Evolutionary conservation across 495 filamentous ascomycete genomes (phyloP).

Genomic region (Trypethelium eluteriae): DNA sequence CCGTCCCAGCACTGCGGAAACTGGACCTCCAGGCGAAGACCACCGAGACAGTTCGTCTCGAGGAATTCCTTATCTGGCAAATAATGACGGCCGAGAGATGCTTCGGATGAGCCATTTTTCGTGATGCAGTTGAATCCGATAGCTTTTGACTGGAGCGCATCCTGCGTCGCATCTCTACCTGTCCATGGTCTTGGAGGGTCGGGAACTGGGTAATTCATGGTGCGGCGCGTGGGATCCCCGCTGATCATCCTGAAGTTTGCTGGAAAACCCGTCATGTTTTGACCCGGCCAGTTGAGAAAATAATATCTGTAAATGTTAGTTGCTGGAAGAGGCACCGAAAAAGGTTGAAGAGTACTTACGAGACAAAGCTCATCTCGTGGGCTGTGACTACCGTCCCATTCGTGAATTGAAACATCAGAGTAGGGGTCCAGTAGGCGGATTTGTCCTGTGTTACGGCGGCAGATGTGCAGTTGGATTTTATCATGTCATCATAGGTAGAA

Average conservation of each 20-base stretch:
- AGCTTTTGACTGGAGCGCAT: constrained; percentile 61
- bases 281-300: constrained; percentile 46
- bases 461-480: constrained; percentile 47
- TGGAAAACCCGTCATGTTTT: constrained; percentile 69
- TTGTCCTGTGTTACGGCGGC: constrained; percentile 53
- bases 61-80: constrained; percentile 72
- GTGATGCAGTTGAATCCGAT: constrained; percentile 90
- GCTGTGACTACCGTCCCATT: constrained; percentile 52
- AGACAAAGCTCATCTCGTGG: constrained; percentile 36
- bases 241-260: constrained; percentile 77
- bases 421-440: constrained; percentile 57
- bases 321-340: neutral
- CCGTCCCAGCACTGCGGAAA: constrained; percentile 48
- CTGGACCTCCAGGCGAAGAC: constrained; percentile 53
- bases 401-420: constrained; percentile 48
- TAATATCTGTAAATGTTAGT: constrained; percentile 51
- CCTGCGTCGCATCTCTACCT: neutral
- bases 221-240: constrained; percentile 59
- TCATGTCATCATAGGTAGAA: constrained; percentile 39
- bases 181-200: constrained; percentile 53
- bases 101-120: constrained; percentile 53
- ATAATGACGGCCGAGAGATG: constrained; percentile 68
- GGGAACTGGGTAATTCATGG: constrained; percentile 60
- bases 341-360: neutral
- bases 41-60: constrained; percentile 59